Base-by-base conservation (phyloP, 345 rosid genomes). In the Rhodamnia argentea region DNA sequence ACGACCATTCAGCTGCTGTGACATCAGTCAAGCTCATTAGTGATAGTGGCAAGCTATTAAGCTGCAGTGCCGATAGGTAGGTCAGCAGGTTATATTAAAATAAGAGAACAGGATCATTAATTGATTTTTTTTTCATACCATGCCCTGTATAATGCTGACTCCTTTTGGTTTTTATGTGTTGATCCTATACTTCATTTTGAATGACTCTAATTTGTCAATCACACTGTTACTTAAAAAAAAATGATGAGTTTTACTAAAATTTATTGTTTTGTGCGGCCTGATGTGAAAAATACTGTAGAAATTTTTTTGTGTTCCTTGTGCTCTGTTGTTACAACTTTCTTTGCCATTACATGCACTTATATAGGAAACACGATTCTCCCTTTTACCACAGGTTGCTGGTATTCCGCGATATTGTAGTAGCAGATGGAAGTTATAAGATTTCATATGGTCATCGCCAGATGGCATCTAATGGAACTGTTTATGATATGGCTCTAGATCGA, bases 21-120 rank as follows among this genome's bases (percentile, higher is more conserved):
- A 95, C 94, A 29, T 92, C 96, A 84, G 96, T 96, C 64, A 91
- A 92, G 90, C 92, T 95, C 86, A 90, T 91, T 89, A 75, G 88
- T 86, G 89, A 87, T 85, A 96, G 94, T 82, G 86, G 56, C 85
- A 94, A 92, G 94, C 87, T 94, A 56, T 81, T 95, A 59, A 96
- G 96, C 89, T 95, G 95, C 89, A 94, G 98, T 90, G 95, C 94
- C 40, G 98, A 95, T 89, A 94, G 99, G 98, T 96, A 90, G 56
- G 90, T 84, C 18, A 13, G 57, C 52, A 18, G 26, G 37, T 37
- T 70, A 70, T 70, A 37, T 32, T 18, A 37, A 32, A 18, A 70
- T 37, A 37, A 70, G 47, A 37, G 47, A 37, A 70, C 47, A 37
- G 47, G 47, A 70, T 70, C 24, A 70, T 70, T 37, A 18, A 37